Base-by-base conservation (phyloP, 306 rosid species). In the Lagenaria siceraria region DNA sequence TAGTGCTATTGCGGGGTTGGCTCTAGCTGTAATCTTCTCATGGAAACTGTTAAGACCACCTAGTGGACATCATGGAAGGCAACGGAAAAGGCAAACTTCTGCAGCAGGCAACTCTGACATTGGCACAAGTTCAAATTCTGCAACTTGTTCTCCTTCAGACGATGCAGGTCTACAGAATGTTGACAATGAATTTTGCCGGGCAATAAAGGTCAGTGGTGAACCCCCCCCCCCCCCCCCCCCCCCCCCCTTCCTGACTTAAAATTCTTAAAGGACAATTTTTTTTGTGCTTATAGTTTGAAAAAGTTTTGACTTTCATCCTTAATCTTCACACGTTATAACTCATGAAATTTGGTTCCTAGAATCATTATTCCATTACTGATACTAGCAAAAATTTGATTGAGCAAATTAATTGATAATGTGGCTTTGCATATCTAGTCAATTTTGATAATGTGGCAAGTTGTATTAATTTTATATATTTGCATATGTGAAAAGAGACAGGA, bases 11-110 rank as follows among this genome's bases (percentile, higher is more conserved):
- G 96, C 97, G 42, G 97, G 98, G 71, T 86, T 95, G 75, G 97
- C 96, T 65, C 83, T 95, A 59, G 96, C 97, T 14, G 85, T 95
- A 76, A 86, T 90, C 52, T 92, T 95, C 87, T 87, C 97, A 3
- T 95, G 97, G 98, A 88, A 96, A 86, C 89, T 92, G 79, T 88
- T 92, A 80, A 89, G 93, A 82, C 74, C 93, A 52, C 95, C 97
- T 15, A 52, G 81, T 84, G 86, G 36, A 33, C 63, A 92, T 77
- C 97, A 82, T 51, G 82, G 85, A 75, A 89, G 97, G 88, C 96
- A 80, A 78, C 92, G 77, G 14, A 95, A 95, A 75, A 84, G 97
- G 74, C 98, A 87, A 85, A 85, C 90, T 74, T 81, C 88, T 74
- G 55, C 90, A 21, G 62, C 97, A 69, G 69, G 90, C 86, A 87